These are phyloP conservation scores for Postia placenta DNA, from an alignment of 768 basidiomycete genomes.

Conservation along the genomic window DNA sequence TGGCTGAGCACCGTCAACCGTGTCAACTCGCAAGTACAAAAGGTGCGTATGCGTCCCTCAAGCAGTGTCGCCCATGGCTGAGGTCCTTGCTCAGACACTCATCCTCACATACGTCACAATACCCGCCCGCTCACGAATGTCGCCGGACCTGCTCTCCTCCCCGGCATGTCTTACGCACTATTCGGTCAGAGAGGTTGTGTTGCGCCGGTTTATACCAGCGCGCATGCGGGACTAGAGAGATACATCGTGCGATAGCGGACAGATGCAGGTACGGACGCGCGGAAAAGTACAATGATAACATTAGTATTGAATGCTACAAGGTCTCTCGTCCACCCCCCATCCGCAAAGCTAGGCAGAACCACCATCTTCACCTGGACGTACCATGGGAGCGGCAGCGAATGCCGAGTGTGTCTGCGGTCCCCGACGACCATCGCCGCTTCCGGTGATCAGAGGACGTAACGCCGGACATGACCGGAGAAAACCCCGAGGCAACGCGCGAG, in stretches of 20 bases:
- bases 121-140: slow-evolving; percentile 60
- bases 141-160: slow-evolving; percentile 46
- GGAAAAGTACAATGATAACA: too few species aligned
- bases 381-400: too few species aligned
- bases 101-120: slow-evolving; percentile 91
- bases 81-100: slow-evolving; percentile 60
- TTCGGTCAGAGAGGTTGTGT: slow-evolving; percentile 75
- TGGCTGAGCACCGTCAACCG: slow-evolving; percentile 97
- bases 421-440: too few species aligned
- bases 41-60: slow-evolving; percentile 42
- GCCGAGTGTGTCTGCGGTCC: too few species aligned
- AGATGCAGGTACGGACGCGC: too few species aligned
- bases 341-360: too few species aligned
- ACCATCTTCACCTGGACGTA: too few species aligned
- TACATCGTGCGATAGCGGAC: too few species aligned
- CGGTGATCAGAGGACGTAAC: not conserved
- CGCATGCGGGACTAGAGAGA: slow-evolving; percentile 90
- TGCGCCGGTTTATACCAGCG: slow-evolving; percentile 85
- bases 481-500: not conserved
- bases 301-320: too few species aligned
- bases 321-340: too few species aligned
- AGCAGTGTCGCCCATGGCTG: not conserved
- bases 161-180: slow-evolving; percentile 76
- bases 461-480: not conserved
- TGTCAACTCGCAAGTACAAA: slow-evolving; percentile 95